Evolutionary conservation across 164 flowering plant species (phyloP).

Genomic region (Annona cherimola): DNA sequence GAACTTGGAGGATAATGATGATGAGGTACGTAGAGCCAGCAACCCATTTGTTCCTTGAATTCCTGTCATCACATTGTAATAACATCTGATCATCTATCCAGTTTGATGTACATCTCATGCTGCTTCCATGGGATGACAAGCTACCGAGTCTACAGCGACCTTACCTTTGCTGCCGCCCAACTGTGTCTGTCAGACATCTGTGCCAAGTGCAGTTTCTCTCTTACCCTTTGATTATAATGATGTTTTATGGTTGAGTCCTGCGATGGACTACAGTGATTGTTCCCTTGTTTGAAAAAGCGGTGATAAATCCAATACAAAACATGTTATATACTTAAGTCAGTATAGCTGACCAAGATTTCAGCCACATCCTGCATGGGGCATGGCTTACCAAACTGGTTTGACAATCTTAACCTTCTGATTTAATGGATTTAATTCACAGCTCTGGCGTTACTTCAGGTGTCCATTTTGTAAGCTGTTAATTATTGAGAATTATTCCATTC

Average conservation of each 20-base stretch:
- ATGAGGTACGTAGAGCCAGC: constrained; percentile 22
- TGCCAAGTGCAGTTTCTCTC: constrained; percentile 42
- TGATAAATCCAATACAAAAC: neutral
- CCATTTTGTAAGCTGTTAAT: neutral
- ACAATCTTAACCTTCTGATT: neutral
- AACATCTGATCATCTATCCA: constrained; percentile 23
- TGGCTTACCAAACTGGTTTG: neutral
- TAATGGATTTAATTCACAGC: neutral
- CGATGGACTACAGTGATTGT: neutral
- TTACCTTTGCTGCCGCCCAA: constrained; percentile 65
- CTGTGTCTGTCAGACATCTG: constrained; percentile 45
- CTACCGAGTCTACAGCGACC: constrained; percentile 57
- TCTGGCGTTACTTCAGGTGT: neutral
- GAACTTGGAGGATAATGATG: constrained; percentile 40
- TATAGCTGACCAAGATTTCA: neutral
- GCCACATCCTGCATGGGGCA: neutral
- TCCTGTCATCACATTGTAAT: neutral
- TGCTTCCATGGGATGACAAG: constrained; percentile 53
- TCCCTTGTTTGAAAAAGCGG: neutral
- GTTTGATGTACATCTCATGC: constrained; percentile 59
- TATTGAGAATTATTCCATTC: neutral
- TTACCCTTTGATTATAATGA: neutral
- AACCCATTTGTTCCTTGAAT: constrained; percentile 1
- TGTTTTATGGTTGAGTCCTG: neutral
- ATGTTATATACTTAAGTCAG: neutral